Evolutionary conservation across 257 asterid genomes (phyloP), one percentile per base, ranked within the genome.

Genomic region (Jacaranda mimosifolia): DNA sequence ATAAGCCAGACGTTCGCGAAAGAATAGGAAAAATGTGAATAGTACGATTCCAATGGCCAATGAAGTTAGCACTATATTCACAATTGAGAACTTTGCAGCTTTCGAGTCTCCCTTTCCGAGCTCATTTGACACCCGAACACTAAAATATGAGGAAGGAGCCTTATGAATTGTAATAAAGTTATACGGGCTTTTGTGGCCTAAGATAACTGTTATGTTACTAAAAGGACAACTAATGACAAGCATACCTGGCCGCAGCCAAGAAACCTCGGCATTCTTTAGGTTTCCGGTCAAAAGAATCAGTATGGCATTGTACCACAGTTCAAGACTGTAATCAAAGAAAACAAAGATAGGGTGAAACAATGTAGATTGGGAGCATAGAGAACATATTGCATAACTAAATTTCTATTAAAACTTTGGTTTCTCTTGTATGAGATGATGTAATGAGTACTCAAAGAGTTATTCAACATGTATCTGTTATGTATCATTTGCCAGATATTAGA

Each of bases 71-170:
- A 86, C 92, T 12, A 87, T 72, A 51, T 85, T 62, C 63, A 63
- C 5, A 38, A 91, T 76, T 3, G 94, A 79, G 51, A 91, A 90
- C 72, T 82, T 91, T 38, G 94, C 96, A 9, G 89, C 87, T 57
- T 43, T 88, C 1, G 94, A 36, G 68, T 87, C 86, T n/a, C 96
- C 97, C 19, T 81, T 90, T 45, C 97, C 97, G n/a, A 91, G 90
- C 84, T 91, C 97, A 74, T 91, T 91, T 3, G 94, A 51, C 3
- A 90, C 90, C 11, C 97, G 91, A 13, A 91, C 97, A 36, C 97
- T 89, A 55, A 45, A 66, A 59, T 11, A 32, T 18, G 43, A 17
- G 18, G 57, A 7, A 52, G 17, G 5, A 60, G 62, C 1, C 7
- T 32, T 10, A 48, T 4, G 39, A 58, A 32, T 38, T 8, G 9